phyloP scores from a whole-genome alignment of 345 rosid species.

The Gossypium herbaceum region DNA sequence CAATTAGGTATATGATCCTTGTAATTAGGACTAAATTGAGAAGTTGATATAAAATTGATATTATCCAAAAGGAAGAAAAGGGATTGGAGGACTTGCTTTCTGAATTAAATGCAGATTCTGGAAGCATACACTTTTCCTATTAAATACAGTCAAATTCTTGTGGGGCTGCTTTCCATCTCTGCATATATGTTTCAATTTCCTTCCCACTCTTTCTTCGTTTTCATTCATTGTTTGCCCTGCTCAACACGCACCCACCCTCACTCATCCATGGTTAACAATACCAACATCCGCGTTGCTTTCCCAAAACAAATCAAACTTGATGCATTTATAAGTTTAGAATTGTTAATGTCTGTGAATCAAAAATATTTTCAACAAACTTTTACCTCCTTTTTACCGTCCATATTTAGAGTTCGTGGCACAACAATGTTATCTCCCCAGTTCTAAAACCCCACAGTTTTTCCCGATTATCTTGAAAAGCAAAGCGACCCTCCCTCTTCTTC shows the following conservation, averaged over 20 bases:
- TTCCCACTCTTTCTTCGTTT: not conserved
- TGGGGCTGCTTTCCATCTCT: not conserved
- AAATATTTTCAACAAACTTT: no score
- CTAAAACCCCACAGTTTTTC: no score
- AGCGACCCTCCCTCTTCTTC: not conserved
- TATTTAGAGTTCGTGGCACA: no score
- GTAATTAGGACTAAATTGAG: no score
- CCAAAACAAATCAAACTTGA: no score
- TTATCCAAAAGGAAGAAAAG: not conserved
- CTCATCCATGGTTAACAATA: not conserved
- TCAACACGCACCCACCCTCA: not conserved
- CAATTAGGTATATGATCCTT: no score
- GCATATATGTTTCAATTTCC: not conserved
- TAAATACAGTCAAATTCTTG: not conserved
- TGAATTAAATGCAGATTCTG: not conserved
- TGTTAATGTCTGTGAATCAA: no score
- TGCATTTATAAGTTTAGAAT: no score
- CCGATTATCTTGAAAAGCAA: not conserved
- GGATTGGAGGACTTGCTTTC: not conserved
- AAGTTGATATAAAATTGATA: no score
- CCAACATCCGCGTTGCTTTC: no score
- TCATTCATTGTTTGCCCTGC: not conserved
- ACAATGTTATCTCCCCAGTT: no score
- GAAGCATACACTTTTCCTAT: not conserved
- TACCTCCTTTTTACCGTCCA: no score